Evolutionary conservation across 768 basidiomycete species (phyloP), one percentile per base, ranked within the genome.

Genomic region (Imleria badia): DNA sequence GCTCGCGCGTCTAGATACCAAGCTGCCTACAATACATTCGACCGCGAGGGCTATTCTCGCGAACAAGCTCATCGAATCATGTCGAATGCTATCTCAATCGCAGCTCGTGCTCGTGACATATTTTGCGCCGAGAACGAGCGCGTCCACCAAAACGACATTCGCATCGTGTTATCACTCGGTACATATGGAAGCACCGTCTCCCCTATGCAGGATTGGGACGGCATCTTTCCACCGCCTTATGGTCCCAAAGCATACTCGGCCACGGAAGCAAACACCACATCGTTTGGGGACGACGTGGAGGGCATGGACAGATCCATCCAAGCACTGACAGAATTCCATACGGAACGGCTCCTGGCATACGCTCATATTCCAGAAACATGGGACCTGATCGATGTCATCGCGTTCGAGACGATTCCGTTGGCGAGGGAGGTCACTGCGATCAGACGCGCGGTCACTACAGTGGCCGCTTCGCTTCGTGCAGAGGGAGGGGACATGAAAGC

Each of bases 391-490:
- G 84, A 87, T 51, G 79, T 76, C 55, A 59, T 92, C 45, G 86
- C 85, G 12, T 92, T 93, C 65, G 91, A 93, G 75, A 92, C 89
- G 0, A 72, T 92, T 5, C 88, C 91, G 0, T 73, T 91, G 4
- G 64, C 78, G 9, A 72, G 83, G 34, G 91, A 93, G 66, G 75
- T 87, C 5, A 66, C 66, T 20, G 87, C 86, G 14, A 84, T 92
- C 57, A 74, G 87, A 45, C 71, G 70, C 12, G 88, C 89, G 3
- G 78, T 94, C 60, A 64, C 61, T 2, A 43, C 47, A 6, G 71
- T 88, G 13, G 51, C 66, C 3, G 50, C 54, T 2, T 45, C 57
- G 13, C 55, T 73, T 30, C 56, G 41, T 6, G 61, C 48, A 40
- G 51, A 66, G 7, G 60, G 64, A 19, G 42, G 61, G 17, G 48